Conservation (phyloP, 345 rosid species). For the Euphorbia peplus region DNA sequence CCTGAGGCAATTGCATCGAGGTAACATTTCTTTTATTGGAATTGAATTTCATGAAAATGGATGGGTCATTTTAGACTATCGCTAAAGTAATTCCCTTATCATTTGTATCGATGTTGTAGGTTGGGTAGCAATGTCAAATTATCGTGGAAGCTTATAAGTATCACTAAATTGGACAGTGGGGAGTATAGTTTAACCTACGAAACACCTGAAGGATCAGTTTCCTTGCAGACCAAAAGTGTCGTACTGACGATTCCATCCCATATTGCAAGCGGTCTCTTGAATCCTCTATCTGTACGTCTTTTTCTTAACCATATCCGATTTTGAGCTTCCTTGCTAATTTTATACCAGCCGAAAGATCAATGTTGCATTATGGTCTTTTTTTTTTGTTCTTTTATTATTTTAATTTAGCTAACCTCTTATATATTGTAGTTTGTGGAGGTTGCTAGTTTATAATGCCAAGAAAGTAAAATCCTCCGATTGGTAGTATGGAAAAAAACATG, state of each 20-base stretch:
- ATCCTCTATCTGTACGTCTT: slow-evolving; percentile 74
- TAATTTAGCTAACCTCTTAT: not conserved
- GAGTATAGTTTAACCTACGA: slow-evolving; percentile 70
- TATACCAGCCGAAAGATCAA: not conserved
- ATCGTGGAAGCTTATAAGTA: slow-evolving; percentile 75
- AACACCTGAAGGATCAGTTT: slow-evolving; percentile 82
- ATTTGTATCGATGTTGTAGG: slow-evolving; percentile 40
- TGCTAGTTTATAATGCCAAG: not conserved
- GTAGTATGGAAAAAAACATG: not conserved
- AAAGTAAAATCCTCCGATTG: not conserved
- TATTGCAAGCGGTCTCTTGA: slow-evolving; percentile 63
- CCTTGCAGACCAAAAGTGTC: slow-evolving; percentile 63
- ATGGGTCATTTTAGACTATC: not conserved
- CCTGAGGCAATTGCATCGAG: slow-evolving; percentile 83
- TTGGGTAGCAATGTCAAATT: slow-evolving; percentile 75
- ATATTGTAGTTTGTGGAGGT: not conserved
- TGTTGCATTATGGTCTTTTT: not conserved
- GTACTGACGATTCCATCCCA: slow-evolving; percentile 87
- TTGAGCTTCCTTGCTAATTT: not conserved
- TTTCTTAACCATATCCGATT: slow-evolving; percentile 3
- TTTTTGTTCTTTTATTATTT: slow-evolving; percentile 3
- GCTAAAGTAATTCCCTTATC: slow-evolving; percentile 8
- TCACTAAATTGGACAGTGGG: slow-evolving; percentile 56
- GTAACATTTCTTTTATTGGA: slow-evolving; percentile 30
- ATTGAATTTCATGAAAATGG: slow-evolving; percentile 5